These are phyloP conservation scores for Apophysomyces sp. DNA, from an alignment of 371 early-diverging fungal genomes.

Conservation along the genomic window DNA sequence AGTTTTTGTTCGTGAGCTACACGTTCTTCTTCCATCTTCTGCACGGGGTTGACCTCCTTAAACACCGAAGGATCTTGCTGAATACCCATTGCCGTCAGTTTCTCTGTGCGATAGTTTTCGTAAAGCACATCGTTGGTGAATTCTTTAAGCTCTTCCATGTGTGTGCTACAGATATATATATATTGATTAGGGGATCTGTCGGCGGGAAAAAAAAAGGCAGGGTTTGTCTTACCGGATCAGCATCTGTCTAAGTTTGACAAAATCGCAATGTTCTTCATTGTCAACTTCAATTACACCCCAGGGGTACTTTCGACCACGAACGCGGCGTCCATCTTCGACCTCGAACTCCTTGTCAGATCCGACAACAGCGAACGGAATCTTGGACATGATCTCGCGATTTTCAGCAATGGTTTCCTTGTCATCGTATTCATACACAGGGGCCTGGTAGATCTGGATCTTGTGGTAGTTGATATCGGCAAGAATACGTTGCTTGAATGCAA, in stretches of 20 bases:
- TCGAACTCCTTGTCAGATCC: constrained; percentile 93
- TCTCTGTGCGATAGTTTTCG: constrained; percentile 95
- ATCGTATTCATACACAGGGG: constrained; percentile 88
- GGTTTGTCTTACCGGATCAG: constrained; percentile 58
- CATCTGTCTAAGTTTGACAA: constrained; percentile 94
- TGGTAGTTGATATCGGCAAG: constrained; percentile 91
- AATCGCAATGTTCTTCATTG: constrained; percentile 89
- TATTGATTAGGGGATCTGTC: not conserved
- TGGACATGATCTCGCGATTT: constrained; percentile 92
- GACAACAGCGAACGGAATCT: constrained; percentile 96
- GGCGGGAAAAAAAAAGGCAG: not conserved
- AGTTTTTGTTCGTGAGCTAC: constrained; percentile 92
- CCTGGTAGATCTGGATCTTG: constrained; percentile 94
- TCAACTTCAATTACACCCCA: constrained; percentile 98
- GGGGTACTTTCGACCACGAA: constrained; percentile 93
- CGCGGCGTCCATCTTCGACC: constrained; percentile 77
- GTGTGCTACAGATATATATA: constrained; percentile 49
- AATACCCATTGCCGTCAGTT: constrained; percentile 79
- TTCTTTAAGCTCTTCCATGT: constrained; percentile 93
- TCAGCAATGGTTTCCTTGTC: constrained; percentile 94
- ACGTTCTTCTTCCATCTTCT: constrained; percentile 93
- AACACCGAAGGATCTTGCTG: constrained; percentile 80
- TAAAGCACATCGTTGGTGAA: constrained; percentile 93
- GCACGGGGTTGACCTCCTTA: constrained; percentile 86
- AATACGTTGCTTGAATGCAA: constrained; percentile 89